Base-by-base conservation (phyloP, 306 rosid species). In the Cercis canadensis region DNA sequence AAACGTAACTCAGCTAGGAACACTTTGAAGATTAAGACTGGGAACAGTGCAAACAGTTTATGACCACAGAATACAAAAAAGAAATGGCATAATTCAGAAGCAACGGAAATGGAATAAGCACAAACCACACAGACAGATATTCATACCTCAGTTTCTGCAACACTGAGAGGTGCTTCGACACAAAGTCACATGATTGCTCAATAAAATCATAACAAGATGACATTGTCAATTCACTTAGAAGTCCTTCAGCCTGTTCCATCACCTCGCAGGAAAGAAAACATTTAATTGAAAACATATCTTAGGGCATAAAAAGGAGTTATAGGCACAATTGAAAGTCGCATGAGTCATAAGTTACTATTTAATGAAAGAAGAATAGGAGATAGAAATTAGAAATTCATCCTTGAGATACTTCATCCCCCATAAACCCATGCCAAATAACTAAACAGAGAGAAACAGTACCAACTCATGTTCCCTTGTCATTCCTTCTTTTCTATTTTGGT, bases 191-290 rank as follows among this genome's bases (percentile, higher is more conserved):
- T 10, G 85, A 80, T 33, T 76, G 75, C 78, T 89, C 97, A 59
- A 94, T 83, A 31, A 84, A 94, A 83, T 94, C 97, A 76, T 94
- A 94, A 83, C 95, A 91, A 61, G 89, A 80, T 1, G 88, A 91
- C 34, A 86, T 57, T 8, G 78, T 85, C 86, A 91, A 60, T 81
- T 94, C 99, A n/a, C 43, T 81, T 29, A 86, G 62, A 71, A 94
- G 92, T 65, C 99, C 99, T 54, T 89, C 99, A 53, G 96, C 92
- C 99, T 94, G 85, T 33, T 85, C 72, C 55, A 76, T n/a, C 86
- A 82, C 70, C 80, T 4, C 72, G 68, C 39, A 21, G 62, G 45
- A 55, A 62, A 70, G 65, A 66, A 31, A 57, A 40, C 55, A 51
- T 47, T 57, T 39, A 54, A 49, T 33, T 57, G 17, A 61, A 56